A percentile compares a stretch with the other conserved stretches of the same genome.
These are phyloP conservation scores for Sequoia sempervirens DNA, from an alignment of 75 land plant species.

Conservation along the genomic window DNA sequence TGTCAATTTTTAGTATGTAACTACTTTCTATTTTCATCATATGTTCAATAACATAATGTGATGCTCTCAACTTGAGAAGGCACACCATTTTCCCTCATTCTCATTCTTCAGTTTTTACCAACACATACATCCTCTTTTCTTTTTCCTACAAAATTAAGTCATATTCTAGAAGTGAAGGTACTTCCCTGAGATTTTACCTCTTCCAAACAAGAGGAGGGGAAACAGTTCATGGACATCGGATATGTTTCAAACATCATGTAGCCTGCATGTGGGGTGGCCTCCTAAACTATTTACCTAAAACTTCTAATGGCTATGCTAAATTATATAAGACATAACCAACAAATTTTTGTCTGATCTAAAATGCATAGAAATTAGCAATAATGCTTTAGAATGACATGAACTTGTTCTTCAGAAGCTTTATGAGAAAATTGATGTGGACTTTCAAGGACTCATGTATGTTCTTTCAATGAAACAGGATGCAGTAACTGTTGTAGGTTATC, in stretches of 20 bases:
- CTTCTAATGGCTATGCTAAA: neutral
- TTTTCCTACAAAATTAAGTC: neutral
- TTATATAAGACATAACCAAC: neutral
- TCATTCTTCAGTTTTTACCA: no score
- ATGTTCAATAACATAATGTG: no score
- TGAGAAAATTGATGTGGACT: neutral
- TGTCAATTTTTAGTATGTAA: no score
- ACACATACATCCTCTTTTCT: neutral
- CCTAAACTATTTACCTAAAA: neutral
- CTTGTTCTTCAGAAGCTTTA: neutral
- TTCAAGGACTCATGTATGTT: neutral
- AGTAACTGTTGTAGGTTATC: slow-evolving; percentile 97
- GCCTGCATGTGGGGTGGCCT: neutral
- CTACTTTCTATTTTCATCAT: no score
- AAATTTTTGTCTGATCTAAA: neutral
- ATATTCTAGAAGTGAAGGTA: neutral
- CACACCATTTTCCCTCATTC: no score
- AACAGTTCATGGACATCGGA: neutral
- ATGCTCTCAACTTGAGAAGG: no score
- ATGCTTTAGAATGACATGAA: neutral
- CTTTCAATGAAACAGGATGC: slow-evolving; percentile 60
- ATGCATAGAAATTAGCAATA: neutral
- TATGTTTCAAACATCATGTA: neutral
- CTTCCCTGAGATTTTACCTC: neutral
- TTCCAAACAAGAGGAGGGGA: neutral